phyloP scores from a whole-genome alignment of 495 filamentous ascomycete genomes.

The Aspergillus taichungensis region DNA sequence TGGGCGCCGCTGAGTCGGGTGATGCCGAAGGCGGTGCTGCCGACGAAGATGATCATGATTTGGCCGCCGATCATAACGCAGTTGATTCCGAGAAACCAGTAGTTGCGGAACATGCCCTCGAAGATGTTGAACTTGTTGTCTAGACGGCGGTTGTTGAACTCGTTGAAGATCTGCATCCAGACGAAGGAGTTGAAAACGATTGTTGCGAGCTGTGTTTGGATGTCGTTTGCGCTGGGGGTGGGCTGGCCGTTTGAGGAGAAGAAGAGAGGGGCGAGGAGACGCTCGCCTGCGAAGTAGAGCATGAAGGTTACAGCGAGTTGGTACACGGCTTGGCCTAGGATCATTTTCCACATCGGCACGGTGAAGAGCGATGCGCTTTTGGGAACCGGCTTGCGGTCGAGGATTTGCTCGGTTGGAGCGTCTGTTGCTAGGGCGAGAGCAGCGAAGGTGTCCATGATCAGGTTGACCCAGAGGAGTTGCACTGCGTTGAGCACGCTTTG shows the following conservation, averaged over 20 bases:
- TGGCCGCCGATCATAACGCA: conserved; percentile 70
- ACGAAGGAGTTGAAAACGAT: conserved; percentile 92
- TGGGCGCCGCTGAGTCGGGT: conserved; percentile 55
- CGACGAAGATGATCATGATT: conserved; percentile 72
- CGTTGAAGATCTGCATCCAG: conserved; percentile 96
- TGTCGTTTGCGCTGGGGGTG: conserved; percentile 31
- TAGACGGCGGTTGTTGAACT: conserved; percentile 85
- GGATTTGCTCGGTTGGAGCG: conserved; percentile 66
- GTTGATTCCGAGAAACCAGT: conserved; percentile 79
- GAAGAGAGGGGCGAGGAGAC: conserved; percentile 38
- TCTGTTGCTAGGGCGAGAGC: conserved; percentile 82
- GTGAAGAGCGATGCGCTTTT: conserved; percentile 71
- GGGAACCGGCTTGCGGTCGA: conserved; percentile 77
- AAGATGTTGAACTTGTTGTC: conserved; percentile 90
- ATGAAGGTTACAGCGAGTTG: conserved; percentile 71
- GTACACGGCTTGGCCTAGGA: conserved; percentile 76
- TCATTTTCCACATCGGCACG: conserved; percentile 94
- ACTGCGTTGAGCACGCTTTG: conserved; percentile 74
- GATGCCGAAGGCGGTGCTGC: conserved; percentile 64
- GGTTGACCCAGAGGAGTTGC: conserved; percentile 84
- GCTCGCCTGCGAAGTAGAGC: conserved; percentile 61
- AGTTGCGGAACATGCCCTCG: conserved; percentile 67
- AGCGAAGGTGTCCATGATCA: conserved; percentile 92
- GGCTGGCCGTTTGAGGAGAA: conserved; percentile 8
- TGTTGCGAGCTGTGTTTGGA: conserved; percentile 48